Evolutionary conservation across 352 stramenopile genomes (phyloP).

Genomic region (Pseudoperonospora humuli): DNA sequence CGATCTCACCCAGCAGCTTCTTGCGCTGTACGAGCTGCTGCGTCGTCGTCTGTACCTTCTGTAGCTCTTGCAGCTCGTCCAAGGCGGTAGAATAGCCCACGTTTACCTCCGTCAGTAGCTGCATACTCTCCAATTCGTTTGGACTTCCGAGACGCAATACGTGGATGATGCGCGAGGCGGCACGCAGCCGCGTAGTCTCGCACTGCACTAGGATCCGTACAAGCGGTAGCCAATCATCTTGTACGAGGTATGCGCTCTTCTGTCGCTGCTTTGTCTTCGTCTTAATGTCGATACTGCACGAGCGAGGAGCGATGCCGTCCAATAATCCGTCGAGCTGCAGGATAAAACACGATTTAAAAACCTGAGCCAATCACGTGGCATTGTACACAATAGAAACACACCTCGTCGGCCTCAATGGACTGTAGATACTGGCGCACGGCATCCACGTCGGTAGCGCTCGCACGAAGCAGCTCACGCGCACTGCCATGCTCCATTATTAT

Average conservation of each 20-base stretch:
- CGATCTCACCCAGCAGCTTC: constrained; percentile 40
- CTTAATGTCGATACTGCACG: not conserved
- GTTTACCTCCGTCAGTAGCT: constrained; percentile 70
- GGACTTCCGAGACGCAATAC: constrained; percentile 40
- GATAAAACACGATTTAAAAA: not conserved
- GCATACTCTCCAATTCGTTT: constrained; percentile 65
- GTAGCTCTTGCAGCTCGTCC: constrained; percentile 22
- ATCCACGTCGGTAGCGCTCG: constrained; percentile 48
- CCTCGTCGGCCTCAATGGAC: constrained; percentile 52
- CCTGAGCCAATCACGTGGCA: too few species aligned
- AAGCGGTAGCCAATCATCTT: constrained; percentile 56
- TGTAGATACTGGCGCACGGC: constrained; percentile 56
- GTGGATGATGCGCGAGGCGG: constrained; percentile 49
- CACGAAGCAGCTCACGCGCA: constrained; percentile 50
- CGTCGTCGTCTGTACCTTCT: not conserved
- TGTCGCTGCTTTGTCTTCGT: not conserved
- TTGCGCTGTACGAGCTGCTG: constrained; percentile 1
- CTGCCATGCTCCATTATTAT: constrained; percentile 23
- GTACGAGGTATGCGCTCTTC: constrained; percentile 18
- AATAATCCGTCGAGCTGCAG: constrained; percentile 51
- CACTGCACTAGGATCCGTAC: constrained; percentile 55
- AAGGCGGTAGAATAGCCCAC: constrained; percentile 49
- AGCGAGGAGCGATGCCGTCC: constrained; percentile 38
- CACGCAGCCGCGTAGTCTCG: constrained; percentile 39
- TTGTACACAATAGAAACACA: too few species aligned